Evolutionary conservation across 73 alveolate genomes (phyloP).

Genomic region (Effrenium voratum): DNA sequence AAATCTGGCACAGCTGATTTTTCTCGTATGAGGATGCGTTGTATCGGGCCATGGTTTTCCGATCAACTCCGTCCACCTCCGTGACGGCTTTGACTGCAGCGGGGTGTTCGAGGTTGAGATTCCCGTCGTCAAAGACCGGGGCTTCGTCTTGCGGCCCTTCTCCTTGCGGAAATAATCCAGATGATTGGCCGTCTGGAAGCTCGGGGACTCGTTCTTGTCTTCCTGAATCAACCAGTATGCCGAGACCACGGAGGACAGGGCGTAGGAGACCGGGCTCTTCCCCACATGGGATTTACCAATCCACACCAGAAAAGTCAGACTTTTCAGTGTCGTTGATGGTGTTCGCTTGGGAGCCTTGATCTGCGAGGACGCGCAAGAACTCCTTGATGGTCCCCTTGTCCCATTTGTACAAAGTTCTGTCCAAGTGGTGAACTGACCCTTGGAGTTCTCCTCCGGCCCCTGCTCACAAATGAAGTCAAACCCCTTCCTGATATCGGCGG

Average conservation of each 20-base stretch:
- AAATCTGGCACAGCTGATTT: background rate
- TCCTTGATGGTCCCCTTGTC: slow-evolving; percentile 5
- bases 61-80: background rate
- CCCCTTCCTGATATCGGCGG: background rate
- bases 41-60: background rate
- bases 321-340: too few relatives aligned
- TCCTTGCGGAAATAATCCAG: slow-evolving; percentile 3
- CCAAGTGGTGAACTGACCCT: background rate
- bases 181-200: background rate
- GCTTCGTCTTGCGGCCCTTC: background rate
- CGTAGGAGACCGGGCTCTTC: background rate
- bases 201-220: background rate
- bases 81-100: background rate
- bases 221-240: background rate
- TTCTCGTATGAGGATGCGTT: background rate
- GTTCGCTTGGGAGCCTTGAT: background rate
- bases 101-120: background rate
- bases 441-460: slow-evolving; percentile 7
- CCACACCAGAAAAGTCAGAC: background rate
- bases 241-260: background rate
- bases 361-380: background rate
- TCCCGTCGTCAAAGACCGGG: background rate
- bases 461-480: background rate
- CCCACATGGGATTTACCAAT: background rate
- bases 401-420: background rate